A percentile compares a stretch with the other conserved stretches of the same genome.
Conservation (phyloP, 352 stramenopile species). For the Globisporangium solare region DNA sequence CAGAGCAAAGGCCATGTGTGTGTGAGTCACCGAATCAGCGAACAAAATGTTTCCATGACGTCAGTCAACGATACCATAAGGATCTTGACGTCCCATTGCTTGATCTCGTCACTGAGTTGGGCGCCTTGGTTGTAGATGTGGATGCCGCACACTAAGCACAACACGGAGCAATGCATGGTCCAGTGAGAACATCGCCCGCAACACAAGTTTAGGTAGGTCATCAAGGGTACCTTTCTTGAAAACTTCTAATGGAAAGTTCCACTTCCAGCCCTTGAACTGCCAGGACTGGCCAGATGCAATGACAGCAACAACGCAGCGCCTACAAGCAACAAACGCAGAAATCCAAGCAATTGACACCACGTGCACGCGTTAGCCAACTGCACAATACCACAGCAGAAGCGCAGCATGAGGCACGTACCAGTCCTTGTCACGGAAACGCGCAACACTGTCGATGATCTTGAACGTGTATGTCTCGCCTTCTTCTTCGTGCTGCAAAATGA, state of each 20-base stretch:
- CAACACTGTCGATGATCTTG: conserved; percentile 86
- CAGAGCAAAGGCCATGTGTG: no score
- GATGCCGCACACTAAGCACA: conserved; percentile 61
- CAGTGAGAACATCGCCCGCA: neutral
- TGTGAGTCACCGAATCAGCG: no score
- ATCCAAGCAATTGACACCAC: neutral
- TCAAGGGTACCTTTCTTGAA: conserved; percentile 84
- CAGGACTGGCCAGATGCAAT: conserved; percentile 87
- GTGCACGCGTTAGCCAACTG: no score
- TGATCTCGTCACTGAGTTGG: conserved; percentile 75
- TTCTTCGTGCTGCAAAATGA: conserved; percentile 81
- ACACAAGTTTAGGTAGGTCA: neutral
- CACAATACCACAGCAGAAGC: no score
- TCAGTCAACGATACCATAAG: conserved; percentile 57
- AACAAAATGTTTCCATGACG: no score
- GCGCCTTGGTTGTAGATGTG: conserved; percentile 84
- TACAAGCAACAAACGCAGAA: conserved; percentile 14
- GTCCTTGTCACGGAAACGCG: conserved; percentile 81
- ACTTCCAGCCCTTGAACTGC: conserved; percentile 94
- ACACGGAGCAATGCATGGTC: conserved; percentile 3
- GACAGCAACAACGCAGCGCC: conserved; percentile 86
- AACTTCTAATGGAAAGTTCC: conserved; percentile 87
- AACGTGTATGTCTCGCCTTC: conserved; percentile 82
- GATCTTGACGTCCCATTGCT: conserved; percentile 89
- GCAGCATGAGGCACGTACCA: conserved; percentile 42